These are phyloP conservation scores for Cryptosporidium andersoni DNA, from an alignment of 169 alveolate species.

Conservation along the genomic window DNA sequence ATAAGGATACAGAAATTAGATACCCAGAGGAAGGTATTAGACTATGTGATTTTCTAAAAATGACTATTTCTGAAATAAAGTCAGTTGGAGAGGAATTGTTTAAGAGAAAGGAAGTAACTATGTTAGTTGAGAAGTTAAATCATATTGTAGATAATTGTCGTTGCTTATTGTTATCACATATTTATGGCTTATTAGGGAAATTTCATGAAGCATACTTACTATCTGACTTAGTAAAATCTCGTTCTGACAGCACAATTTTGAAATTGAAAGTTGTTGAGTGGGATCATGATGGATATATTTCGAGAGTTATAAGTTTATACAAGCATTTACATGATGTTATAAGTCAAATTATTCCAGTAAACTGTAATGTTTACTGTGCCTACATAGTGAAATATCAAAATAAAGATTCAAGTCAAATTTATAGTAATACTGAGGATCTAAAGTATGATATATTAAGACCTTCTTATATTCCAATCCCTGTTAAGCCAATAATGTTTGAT, in stretches of 20 bases:
- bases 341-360: slow-evolving; percentile 6
- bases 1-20: background rate
- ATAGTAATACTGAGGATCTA: slow-evolving; percentile 1
- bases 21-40: slow-evolving; percentile 62
- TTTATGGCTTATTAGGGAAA: slow-evolving; percentile 22
- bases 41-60: slow-evolving; percentile 32
- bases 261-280: slow-evolving; percentile 8
- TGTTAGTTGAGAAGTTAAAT: background rate
- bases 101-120: background rate
- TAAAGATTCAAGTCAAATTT: background rate
- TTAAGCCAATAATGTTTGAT: slow-evolving; percentile 70
- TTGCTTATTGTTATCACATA: slow-evolving; percentile 41
- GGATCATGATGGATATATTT: background rate
- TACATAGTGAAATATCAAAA: background rate
- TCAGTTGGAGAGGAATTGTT: background rate
- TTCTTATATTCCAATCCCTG: slow-evolving; percentile 31
- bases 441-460: slow-evolving; percentile 20
- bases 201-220: slow-evolving; percentile 62
- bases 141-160: slow-evolving; percentile 15
- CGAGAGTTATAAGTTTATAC: slow-evolving; percentile 12
- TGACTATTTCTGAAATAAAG: slow-evolving; percentile 28
- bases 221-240: slow-evolving; percentile 48
- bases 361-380: slow-evolving; percentile 34
- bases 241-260: background rate
- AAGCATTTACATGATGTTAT: background rate